Evolutionary conservation across 768 basidiomycete species (phyloP).

Genomic region (Mycena rosella): DNA sequence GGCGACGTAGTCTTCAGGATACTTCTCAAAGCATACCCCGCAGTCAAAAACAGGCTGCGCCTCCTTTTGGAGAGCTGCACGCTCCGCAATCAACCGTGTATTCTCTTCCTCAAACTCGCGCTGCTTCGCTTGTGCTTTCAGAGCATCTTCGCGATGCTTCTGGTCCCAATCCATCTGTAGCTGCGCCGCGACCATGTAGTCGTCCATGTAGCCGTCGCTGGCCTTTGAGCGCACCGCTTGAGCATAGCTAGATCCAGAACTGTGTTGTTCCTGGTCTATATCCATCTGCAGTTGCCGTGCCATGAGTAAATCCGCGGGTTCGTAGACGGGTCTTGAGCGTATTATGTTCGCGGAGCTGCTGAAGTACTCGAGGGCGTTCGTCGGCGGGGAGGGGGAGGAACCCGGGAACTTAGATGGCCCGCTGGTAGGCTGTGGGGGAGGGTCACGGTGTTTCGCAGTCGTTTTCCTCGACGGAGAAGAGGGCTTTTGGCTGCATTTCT

Average conservation of each 20-base stretch:
- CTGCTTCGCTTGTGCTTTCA: constrained; percentile 50
- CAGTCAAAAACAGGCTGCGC: constrained; percentile 61
- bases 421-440: constrained; percentile 6
- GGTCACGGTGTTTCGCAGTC: background rate
- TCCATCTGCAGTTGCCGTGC: constrained; percentile 32
- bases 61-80: constrained; percentile 42
- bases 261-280: background rate
- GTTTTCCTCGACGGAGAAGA: constrained; percentile 1
- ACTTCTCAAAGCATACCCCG: constrained; percentile 66
- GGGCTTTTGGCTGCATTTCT: background rate
- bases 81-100: constrained; percentile 50
- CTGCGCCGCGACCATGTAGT: constrained; percentile 33
- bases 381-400: constrained; percentile 1
- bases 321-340: constrained; percentile 11
- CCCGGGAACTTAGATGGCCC: constrained; percentile 10
- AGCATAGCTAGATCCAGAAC: constrained; percentile 12
- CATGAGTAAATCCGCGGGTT: constrained; percentile 18
- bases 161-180: constrained; percentile 37
- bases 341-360: constrained; percentile 28
- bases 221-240: constrained; percentile 1
- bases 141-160: constrained; percentile 31
- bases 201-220: constrained; percentile 30
- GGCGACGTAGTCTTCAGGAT: constrained; percentile 57
- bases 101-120: constrained; percentile 57
- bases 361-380: constrained; percentile 35